Base-by-base conservation (phyloP, 768 basidiomycete genomes). In the Rhizopogon vulgaris region DNA sequence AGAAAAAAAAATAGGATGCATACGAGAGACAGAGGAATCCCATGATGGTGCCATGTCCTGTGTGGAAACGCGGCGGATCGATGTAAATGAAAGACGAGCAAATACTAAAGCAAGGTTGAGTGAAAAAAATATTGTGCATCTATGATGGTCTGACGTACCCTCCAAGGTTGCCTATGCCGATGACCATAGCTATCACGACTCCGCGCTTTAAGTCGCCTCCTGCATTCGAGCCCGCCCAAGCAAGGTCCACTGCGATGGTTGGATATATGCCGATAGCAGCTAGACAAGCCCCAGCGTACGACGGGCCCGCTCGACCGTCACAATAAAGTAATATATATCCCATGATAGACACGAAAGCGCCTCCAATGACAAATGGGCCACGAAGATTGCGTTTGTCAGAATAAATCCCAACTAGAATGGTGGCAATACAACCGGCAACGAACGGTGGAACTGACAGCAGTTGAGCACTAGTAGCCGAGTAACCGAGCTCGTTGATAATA, bases 161-260 rank as follows among this genome's bases (percentile, higher is more conserved):
- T 54, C 80, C 80, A 9, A 83, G 64, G 53, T 83, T 84, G 18
- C 78, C 80, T 9, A 78, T 37, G 25, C 78, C 78, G 48, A 78
- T 74, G 15, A 82, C 73, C 69, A 79, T 72, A 4, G 77, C 83
- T 34, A 82, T 54, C 11, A 72, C 71, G 11, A 82, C 71, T 22
- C 73, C 82, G 51, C 74, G 71, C 58, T 78, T 77, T 45, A 77
- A 53, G 57, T 80, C 79, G 22, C 82, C 79, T 22, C 82, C 82
- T 0, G 78, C 74, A 49, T 80, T 79, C 7, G 76, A 76, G 2
- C 74, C 71, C 2, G 69, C 75, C 83, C 83, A 84, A 34, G 80
- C 78, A 2, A 84, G 62, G 25, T 62, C 60, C 17, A 80, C 67
- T 28, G 68, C 69, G 48, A 82, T 70, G 6, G 73, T 74, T 1